Evolutionary conservation across 2,329 filamentous ascomycete species (phyloP).

Genomic region (Hymenoscyphus salicellus): DNA sequence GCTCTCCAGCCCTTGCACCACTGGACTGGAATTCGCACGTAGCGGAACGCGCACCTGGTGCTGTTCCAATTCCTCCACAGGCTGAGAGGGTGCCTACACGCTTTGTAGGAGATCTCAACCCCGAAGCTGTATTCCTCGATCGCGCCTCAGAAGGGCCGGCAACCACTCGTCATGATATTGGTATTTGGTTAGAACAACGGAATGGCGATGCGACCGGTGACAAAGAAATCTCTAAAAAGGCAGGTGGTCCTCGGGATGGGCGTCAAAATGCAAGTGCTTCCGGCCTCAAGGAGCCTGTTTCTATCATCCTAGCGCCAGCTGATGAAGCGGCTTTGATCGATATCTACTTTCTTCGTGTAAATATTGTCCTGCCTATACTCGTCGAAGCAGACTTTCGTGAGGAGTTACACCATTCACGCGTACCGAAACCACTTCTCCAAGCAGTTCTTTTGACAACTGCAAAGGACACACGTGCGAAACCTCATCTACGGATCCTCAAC

Average conservation of each 20-base stretch:
- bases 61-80: not conserved
- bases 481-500: not conserved
- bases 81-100: not conserved
- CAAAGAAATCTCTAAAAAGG: not conserved
- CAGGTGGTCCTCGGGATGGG: not conserved
- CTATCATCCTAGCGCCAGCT: not conserved
- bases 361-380: constrained; percentile 5
- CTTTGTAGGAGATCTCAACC: constrained; percentile 12
- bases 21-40: not conserved
- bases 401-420: not conserved
- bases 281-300: not conserved
- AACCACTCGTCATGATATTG: not conserved
- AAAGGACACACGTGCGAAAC: not conserved
- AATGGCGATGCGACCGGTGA: not conserved
- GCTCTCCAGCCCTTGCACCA: not conserved
- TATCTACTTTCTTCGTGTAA: constrained; percentile 7
- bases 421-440: constrained; percentile 3
- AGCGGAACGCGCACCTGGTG: not conserved
- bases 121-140: constrained; percentile 9
- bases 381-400: not conserved
- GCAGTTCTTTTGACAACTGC: constrained; percentile 1
- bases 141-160: not conserved
- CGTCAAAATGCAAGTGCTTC: not conserved
- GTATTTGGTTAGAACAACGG: constrained; percentile 8
- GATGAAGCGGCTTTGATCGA: constrained; percentile 7